Base-by-base conservation (phyloP, 129 eudicot genomes). In the Lonicera japonica region DNA sequence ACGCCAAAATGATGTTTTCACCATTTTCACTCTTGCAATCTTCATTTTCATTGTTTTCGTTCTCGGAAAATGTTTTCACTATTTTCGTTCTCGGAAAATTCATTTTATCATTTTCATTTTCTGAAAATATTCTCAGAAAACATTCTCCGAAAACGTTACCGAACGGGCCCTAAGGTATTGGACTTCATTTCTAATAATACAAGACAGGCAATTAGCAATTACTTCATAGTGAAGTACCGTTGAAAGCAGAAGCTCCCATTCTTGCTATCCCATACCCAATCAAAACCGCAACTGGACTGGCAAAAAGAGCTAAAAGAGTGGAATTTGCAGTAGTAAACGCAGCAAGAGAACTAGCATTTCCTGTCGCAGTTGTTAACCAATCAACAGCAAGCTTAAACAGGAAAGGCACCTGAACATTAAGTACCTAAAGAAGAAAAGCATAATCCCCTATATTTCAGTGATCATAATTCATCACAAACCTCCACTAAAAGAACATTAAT, bases 381-480 rank as follows among this genome's bases (percentile, higher is more conserved):
- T 92, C 98, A 73, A 92, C 95, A 20, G 98, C 98, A 56, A 87
- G 90, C 77, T 92, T 92, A 61, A 92, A 92, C 60, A 92, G 72
- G 60, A 92, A 84, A 10, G 98, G 98, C 70, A 92, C 98, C 80
- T 84, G 95, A 72, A 92, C 98, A 85, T 82, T 87, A 45, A 92
- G 29, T 60, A 92, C 98, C 98, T 92, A 66, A 47, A 45, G 56
- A 25, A 75, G 13, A 63, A 25, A 58, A 61, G n/a, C 60, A 65
- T 9, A 58, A 38, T 19, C 29, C 21, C 23, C 19, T 18, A 0
- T 1, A 4, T 0, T 16, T 50, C 41, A 25, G 55, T 20, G 54
- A 29, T 45, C 50, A 43, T 10, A 14, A 43, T 43, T 14, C 14
- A 14, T 10, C 16, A 43, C 50, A 43, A 43, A 43, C 13, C 8